These are phyloP conservation scores for Centrapalus pauciflorus DNA, from an alignment of 129 eudicot species.

Conservation along the genomic window DNA sequence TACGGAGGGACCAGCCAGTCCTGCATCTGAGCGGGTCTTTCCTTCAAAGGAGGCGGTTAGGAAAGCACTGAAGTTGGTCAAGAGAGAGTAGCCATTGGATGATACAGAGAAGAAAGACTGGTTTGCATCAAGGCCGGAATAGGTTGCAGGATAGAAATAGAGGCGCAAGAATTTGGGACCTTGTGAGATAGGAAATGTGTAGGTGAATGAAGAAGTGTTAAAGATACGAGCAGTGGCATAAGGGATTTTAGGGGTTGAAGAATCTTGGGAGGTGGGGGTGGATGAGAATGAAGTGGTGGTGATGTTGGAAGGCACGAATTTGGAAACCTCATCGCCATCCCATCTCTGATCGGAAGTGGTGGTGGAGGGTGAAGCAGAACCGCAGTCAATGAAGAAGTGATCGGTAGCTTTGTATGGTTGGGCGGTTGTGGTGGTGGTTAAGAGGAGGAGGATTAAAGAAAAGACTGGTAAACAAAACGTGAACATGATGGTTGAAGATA, in stretches of 20 bases:
- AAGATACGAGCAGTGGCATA: slow-evolving; percentile 30
- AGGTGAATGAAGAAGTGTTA: slow-evolving; percentile 29
- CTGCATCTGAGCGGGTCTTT: neutral
- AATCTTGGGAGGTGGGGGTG: neutral
- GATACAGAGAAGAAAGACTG: slow-evolving; percentile 25
- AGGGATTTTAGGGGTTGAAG: neutral
- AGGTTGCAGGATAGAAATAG: slow-evolving; percentile 36
- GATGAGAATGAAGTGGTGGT: neutral
- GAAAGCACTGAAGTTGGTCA: slow-evolving; percentile 41
- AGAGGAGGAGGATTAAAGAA: neutral
- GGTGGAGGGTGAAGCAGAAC: slow-evolving; percentile 3
- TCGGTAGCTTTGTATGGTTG: slow-evolving; percentile 24
- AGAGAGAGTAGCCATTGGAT: slow-evolving; percentile 30
- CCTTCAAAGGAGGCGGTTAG: slow-evolving; percentile 5
- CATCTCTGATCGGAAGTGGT: neutral
- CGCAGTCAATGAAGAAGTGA: slow-evolving; percentile 18
- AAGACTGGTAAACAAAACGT: neutral
- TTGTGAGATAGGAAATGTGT: slow-evolving; percentile 30
- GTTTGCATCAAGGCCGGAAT: slow-evolving; percentile 4
- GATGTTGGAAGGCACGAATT: slow-evolving; percentile 4
- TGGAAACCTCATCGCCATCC: slow-evolving; percentile 24
- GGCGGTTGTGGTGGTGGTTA: neutral
- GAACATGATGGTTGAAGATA: slow-evolving; percentile 3
- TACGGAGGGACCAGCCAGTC: neutral
- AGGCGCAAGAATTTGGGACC: slow-evolving; percentile 62